phyloP scores from a whole-genome alignment of 2,329 filamentous ascomycete genomes.

The Peltaster fructicola region DNA sequence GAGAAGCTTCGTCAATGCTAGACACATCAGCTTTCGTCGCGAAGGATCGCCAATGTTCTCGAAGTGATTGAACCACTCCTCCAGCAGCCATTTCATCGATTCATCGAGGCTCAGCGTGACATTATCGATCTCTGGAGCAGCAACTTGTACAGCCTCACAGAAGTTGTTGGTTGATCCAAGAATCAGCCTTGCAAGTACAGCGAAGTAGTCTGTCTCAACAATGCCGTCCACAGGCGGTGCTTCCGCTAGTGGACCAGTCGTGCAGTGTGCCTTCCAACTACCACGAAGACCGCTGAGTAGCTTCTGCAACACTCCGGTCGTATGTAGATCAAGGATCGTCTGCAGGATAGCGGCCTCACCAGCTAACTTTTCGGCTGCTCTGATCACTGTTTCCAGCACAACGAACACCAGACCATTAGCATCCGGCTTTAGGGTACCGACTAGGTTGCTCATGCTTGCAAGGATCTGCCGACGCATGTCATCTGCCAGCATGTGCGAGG shows the following conservation, averaged over 20 bases:
- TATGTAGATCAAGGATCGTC: slow-evolving; percentile 36
- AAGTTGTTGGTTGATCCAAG: slow-evolving; percentile 56
- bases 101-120: slow-evolving; percentile 14
- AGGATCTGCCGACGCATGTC: slow-evolving; percentile 24
- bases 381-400: slow-evolving; percentile 28
- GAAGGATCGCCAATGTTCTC: slow-evolving; percentile 48
- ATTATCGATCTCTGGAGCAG: slow-evolving; percentile 5
- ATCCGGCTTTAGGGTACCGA: slow-evolving; percentile 25
- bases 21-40: slow-evolving; percentile 52
- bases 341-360: slow-evolving; percentile 33
- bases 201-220: slow-evolving; percentile 71
- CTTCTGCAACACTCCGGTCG: slow-evolving; percentile 39
- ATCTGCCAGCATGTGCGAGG: slow-evolving; percentile 27
- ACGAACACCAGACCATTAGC: slow-evolving; percentile 30
- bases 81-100: slow-evolving; percentile 31
- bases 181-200: slow-evolving; percentile 61
- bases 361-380: slow-evolving; percentile 34
- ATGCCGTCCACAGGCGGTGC: slow-evolving; percentile 53
- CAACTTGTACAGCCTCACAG: slow-evolving; percentile 32
- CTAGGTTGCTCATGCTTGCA: slow-evolving; percentile 22
- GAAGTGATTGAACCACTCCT: slow-evolving; percentile 50
- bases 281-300: slow-evolving; percentile 28
- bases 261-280: slow-evolving; percentile 52
- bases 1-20: slow-evolving; percentile 55
- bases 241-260: slow-evolving; percentile 60